Base-by-base conservation (phyloP, 805 yeast species). In the Starmera caribaea region DNA sequence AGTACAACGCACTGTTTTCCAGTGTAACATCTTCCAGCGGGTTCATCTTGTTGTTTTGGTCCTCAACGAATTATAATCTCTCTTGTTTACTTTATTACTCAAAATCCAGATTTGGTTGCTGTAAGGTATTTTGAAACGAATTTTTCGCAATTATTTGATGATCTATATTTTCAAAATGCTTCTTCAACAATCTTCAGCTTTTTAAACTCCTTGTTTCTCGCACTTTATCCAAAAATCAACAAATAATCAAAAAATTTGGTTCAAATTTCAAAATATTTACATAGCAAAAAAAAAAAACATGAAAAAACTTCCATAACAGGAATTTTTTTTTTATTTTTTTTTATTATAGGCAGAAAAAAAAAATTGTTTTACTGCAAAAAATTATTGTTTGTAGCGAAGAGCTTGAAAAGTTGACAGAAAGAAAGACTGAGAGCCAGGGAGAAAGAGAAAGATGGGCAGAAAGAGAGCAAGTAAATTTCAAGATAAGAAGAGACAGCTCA, bases 391-490 rank as follows among this genome's bases (percentile, higher is more conserved):
- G 4, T 5, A 21, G 24, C 24, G 6, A 21, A 21, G 26, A 21
- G 26, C 26, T 21, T 21, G 26, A 2, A 31, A 31, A 11, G 16
- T 16, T 15, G 33, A 15, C 12, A 29, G 14, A 29, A 13, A 29
- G 11, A 13, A 12, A 29, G 30, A n/a, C n/a, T n/a, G n/a, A n/a
- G n/a, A n/a, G n/a, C n/a, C n/a, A n/a, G n/a, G n/a, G 30, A 29
- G 11, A 13, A 12, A 29, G 30, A n/a, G 8, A 28, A 38, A 14
- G 16, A 66, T 66, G 71, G 69, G 44, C 4, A 65, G 57, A 41
- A 62, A 66, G 48, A 62, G 62, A 45, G 48, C 54, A 6, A 59
- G 52, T 44, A 61, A 62, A 45, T 47, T 65, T 24, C 58, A 51
- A 8, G 69, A 66, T 29, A 49, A 52, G 31, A 52, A 49, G 41